A percentile compares a stretch with the other conserved stretches of the same genome.
These are phyloP conservation scores for Datura wrightii DNA, from an alignment of 257 asterid species.

Conservation along the genomic window DNA sequence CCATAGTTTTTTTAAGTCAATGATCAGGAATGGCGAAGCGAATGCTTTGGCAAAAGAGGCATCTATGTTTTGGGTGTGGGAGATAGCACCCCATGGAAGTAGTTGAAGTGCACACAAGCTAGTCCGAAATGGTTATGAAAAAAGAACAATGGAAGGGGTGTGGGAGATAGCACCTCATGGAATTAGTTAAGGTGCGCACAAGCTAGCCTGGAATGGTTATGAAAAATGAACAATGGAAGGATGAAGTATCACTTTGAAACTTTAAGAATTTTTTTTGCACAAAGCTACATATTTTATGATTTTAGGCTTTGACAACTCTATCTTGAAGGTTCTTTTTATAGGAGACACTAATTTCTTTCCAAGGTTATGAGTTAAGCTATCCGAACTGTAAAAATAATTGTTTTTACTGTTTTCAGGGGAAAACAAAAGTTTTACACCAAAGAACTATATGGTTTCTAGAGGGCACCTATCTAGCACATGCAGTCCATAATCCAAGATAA, in stretches of 20 bases:
- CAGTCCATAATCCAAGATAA: background rate
- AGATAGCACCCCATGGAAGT: too few species aligned
- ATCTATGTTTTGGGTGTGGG: background rate
- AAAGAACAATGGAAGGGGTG: too few species aligned
- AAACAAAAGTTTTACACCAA: background rate
- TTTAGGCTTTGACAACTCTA: background rate
- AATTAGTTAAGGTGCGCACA: too few species aligned
- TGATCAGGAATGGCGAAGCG: background rate
- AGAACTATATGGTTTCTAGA: background rate
- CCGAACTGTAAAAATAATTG: background rate
- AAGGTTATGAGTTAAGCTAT: background rate
- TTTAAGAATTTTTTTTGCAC: background rate
- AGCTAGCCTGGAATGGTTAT: too few species aligned
- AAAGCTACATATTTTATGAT: background rate
- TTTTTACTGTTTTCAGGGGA: background rate
- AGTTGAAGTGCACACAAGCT: too few species aligned
- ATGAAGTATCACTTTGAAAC: background rate
- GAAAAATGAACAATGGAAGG: too few species aligned
- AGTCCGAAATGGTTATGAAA: too few species aligned
- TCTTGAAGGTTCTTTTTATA: background rate
- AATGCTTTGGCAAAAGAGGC: background rate
- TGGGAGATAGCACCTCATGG: too few species aligned
- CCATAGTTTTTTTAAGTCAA: background rate
- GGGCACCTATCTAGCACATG: slow-evolving; percentile 9
- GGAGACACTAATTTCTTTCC: background rate